Base-by-base conservation (phyloP, 192 early-diverging fungal species). In the Coemansia javaensis region DNA sequence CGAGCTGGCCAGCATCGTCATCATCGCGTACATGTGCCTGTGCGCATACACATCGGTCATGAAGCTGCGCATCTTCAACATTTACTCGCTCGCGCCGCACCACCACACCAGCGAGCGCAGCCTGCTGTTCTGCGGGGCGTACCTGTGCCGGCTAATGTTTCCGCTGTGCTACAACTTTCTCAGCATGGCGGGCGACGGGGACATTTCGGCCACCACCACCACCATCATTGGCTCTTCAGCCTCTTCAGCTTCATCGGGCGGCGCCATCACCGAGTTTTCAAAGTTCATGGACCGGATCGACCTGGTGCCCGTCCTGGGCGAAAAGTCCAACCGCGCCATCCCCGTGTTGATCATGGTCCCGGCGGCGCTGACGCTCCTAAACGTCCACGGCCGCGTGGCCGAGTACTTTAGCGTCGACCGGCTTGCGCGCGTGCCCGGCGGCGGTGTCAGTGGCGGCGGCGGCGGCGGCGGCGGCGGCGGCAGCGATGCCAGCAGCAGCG, bases 101-200 rank as follows among this genome's bases (percentile, higher is more conserved):
- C 95, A 98, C 54, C 88, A 93, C 60, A 94, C 93, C 4, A 91
- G 92, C 69, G 88, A 90, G 58, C 84, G 83, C 27, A 90, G 87
- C 47, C 60, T 98, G 41, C 79, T 98, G 23, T 98, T 94, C 72
- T 83, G 94, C 44, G 91, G 88, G n/a, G 83, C 86, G 0, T 96
- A 98, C 53, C 78, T 98, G 43, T 93, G 91, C 53, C 75, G 85
- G 21, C 70, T 88, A 50, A 85, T 80, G 71, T 75, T 85, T 22
- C 95, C 95, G 8, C 78, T 98, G 30, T 94, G 90, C 53, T 96
- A 96, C 74, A 98, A 98, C 64, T 96, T 90, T 52, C 75, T 96
- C 20, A 94, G 89, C 34, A 75, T 75, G 71, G 64, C 71, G 4
- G 71, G 71, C 17, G 49, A 50, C 31, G 42, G 46, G n/a, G n/a